Evolutionary conservation across 768 basidiomycete species (phyloP), one percentile per base, ranked within the genome.

Genomic region (Psilocybe subaeruginosa): DNA sequence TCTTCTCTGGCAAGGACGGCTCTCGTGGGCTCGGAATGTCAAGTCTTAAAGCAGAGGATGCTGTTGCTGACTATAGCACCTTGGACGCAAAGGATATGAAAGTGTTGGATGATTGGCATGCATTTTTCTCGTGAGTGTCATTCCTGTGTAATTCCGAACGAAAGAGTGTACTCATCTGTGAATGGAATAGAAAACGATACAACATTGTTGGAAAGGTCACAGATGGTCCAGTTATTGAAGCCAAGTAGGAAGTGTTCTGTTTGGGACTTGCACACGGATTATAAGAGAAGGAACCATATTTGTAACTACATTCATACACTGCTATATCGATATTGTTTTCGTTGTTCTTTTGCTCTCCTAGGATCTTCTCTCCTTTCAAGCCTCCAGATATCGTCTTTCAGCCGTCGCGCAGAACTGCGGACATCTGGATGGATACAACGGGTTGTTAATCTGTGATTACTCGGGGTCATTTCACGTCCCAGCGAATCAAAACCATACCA

Each of bases 1-100:
- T 97, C 19, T 98, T 99, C 72, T 93, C 95, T 33, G 97, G 95
- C 48, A 97, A 92, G 76, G 97, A 99, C 69, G 97, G 89, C 0
- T 96, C 93, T 7, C 86, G 82, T 64, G 97, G 91, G 0, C 80
- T 99, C 6, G 97, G 95, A 46, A 89, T 88, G 86, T 95, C 93
- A 54, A 95, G 92, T 67, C 77, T 97, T 66, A 92, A 93, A 56
- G 75, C 80, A 3, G 90, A 94, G 73, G 88, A 99, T 69, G 97
- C 96, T 8, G 81, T 95, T 1, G 77, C 94, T 11, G 95, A 99
- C 70, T 97, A 93, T 71, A 92, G 89, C 67, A 73, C 67, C 0
- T 80, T 99, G 55, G 80, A 84, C 46, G 88, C 87, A 62, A 83
- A 84, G 62, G 92, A 96, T 67, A 74, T 70, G 73, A 91, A 92